Evolutionary conservation across 768 basidiomycete genomes (phyloP).

Genomic region (Termitomyces sp.): DNA sequence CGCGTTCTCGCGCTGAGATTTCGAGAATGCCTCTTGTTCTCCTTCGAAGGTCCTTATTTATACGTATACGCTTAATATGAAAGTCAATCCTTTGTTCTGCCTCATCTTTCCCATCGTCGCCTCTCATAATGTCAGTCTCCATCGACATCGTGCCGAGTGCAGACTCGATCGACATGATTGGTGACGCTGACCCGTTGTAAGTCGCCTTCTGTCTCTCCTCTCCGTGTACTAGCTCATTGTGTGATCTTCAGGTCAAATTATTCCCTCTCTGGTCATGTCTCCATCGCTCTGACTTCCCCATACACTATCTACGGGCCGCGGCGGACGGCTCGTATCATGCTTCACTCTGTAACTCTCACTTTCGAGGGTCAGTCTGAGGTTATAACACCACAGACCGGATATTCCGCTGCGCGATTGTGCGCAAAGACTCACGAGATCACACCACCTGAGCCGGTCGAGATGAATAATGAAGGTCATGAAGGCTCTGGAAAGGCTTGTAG

Average conservation of each 20-base stretch:
- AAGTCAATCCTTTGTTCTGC: slow-evolving; percentile 15
- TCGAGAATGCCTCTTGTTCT: slow-evolving; percentile 16
- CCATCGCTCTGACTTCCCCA: slow-evolving; percentile 56
- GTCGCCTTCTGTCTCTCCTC: slow-evolving; percentile 17
- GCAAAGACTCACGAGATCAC: slow-evolving; percentile 60
- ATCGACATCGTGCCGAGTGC: slow-evolving; percentile 59
- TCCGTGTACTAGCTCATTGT: neutral
- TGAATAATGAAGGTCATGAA: slow-evolving; percentile 63
- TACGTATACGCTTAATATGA: slow-evolving; percentile 16
- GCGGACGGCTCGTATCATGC: slow-evolving; percentile 43
- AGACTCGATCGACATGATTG: slow-evolving; percentile 62
- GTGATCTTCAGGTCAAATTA: slow-evolving; percentile 63
- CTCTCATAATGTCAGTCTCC: slow-evolving; percentile 54
- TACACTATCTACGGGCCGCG: slow-evolving; percentile 52
- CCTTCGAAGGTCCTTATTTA: slow-evolving; percentile 13
- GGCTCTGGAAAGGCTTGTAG: slow-evolving; percentile 47
- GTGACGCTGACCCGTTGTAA: slow-evolving; percentile 61
- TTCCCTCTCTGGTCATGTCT: slow-evolving; percentile 80
- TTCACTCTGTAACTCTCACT: slow-evolving; percentile 67
- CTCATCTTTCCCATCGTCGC: slow-evolving; percentile 12
- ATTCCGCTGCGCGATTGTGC: slow-evolving; percentile 65
- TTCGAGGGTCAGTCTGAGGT: slow-evolving; percentile 88
- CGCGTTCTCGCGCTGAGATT: slow-evolving; percentile 6
- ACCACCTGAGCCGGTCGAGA: slow-evolving; percentile 46
- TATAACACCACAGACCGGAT: slow-evolving; percentile 58